These are phyloP conservation scores for Plenodomus tracheiphilus DNA, from an alignment of 2,329 filamentous ascomycete species.

Conservation along the genomic window DNA sequence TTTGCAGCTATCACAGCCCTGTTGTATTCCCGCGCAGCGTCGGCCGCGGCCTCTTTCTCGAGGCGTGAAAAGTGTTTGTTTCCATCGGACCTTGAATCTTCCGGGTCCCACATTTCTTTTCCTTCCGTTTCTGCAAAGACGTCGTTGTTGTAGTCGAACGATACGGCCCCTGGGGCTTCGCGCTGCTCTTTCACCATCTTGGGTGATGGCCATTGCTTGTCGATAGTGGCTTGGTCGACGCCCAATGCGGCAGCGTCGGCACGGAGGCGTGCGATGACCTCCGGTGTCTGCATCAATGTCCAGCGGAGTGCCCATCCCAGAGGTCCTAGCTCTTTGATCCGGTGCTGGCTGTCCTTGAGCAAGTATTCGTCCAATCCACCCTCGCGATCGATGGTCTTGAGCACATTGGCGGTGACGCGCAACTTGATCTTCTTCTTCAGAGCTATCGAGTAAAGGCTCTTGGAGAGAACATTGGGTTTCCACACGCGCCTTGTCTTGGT, in stretches of 20 bases:
- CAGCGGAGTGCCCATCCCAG: conserved; percentile 89
- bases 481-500: conserved; percentile 73
- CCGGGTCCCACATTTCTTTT: conserved; percentile 14
- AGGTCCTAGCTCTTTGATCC: conserved; percentile 84
- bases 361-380: conserved; percentile 93
- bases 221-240: conserved; percentile 54
- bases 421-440: conserved; percentile 67
- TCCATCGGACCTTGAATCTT: conserved; percentile 2
- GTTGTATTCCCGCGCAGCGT: conserved; percentile 18
- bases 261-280: conserved; percentile 68
- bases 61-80: background rate
- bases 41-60: conserved; percentile 6
- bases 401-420: conserved; percentile 69
- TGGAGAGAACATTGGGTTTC: conserved; percentile 72
- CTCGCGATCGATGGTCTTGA: conserved; percentile 71
- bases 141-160: conserved; percentile 1
- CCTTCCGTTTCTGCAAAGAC: conserved; percentile 9
- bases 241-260: conserved; percentile 68
- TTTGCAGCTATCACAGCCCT: conserved; percentile 18
- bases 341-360: conserved; percentile 73
- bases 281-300: conserved; percentile 79
- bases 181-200: conserved; percentile 18
- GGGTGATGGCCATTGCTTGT: conserved; percentile 36
- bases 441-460: conserved; percentile 67
- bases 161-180: conserved; percentile 7